Percentiles rank a stretch among this genome's conserved stretches.
phyloP scores from a whole-genome alignment of 768 basidiomycete genomes.

The Auriscalpium vulgare region DNA sequence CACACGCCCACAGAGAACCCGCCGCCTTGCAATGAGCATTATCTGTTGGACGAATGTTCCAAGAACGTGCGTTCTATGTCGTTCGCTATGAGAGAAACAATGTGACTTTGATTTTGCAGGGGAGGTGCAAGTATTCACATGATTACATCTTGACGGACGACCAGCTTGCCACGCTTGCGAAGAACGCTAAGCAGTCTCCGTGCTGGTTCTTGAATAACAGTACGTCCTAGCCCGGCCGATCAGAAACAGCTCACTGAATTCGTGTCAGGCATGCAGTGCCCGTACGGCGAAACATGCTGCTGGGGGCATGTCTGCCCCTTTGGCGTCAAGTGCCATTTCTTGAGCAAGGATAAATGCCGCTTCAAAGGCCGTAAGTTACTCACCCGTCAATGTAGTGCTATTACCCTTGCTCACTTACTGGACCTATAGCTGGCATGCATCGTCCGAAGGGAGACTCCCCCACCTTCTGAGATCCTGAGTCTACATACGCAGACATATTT shows the following conservation, averaged over 20 bases:
- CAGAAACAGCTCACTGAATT: not conserved
- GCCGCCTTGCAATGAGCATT: slow-evolving; percentile 80
- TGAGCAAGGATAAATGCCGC: slow-evolving; percentile 80
- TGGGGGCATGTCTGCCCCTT: slow-evolving; percentile 83
- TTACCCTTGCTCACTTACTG: not conserved
- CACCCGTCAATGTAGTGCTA: not conserved
- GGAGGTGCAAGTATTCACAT: slow-evolving; percentile 76
- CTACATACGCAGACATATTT: no score
- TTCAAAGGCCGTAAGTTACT: slow-evolving; percentile 59
- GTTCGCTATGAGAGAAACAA: not conserved
- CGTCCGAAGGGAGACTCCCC: slow-evolving; percentile 8
- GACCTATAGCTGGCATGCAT: slow-evolving; percentile 34
- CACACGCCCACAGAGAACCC: slow-evolving; percentile 49
- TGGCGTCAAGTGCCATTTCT: slow-evolving; percentile 46
- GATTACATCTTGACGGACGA: slow-evolving; percentile 67
- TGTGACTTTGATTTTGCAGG: slow-evolving; percentile 10
- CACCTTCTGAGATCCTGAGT: not conserved
- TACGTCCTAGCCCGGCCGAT: slow-evolving; percentile 19
- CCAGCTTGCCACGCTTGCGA: slow-evolving; percentile 61
- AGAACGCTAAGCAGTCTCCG: slow-evolving; percentile 78
- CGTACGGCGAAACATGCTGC: slow-evolving; percentile 69
- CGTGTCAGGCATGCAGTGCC: slow-evolving; percentile 58
- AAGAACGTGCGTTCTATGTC: slow-evolving; percentile 40
- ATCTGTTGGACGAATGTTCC: slow-evolving; percentile 69
- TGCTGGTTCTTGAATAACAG: slow-evolving; percentile 82